phyloP scores from a whole-genome alignment of 257 asterid species.

The Solanum sejunctum region DNA sequence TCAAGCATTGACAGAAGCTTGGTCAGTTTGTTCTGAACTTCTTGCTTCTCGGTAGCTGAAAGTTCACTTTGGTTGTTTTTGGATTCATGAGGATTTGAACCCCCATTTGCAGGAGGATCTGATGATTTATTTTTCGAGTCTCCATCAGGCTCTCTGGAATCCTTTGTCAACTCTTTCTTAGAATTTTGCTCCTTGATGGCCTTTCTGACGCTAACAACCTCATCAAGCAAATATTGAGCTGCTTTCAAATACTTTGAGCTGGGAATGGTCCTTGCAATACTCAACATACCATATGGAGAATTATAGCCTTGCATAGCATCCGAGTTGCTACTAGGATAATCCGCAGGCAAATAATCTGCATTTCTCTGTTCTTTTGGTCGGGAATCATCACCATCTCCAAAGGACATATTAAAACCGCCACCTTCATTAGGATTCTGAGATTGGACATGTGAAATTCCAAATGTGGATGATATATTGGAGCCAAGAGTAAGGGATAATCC shows the following conservation, averaged over 20 bases:
- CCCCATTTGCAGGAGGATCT: conserved; percentile 23
- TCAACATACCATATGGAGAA: conserved; percentile 29
- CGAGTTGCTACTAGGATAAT: conserved; percentile 9
- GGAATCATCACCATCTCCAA: conserved; percentile 27
- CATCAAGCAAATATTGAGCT: conserved; percentile 65
- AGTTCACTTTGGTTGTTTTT: conserved; percentile 25
- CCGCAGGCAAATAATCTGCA: conserved; percentile 21
- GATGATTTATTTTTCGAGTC: conserved; percentile 27
- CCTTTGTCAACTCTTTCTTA: conserved; percentile 21
- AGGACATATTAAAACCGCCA: conserved; percentile 19
- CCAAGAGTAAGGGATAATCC: conserved; percentile 79
- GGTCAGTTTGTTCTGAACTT: conserved; percentile 46
- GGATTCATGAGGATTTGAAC: conserved; percentile 25
- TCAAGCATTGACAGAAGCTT: conserved; percentile 80
- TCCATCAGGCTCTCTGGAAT: conserved; percentile 25
- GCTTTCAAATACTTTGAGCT: conserved; percentile 67
- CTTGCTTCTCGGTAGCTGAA: conserved; percentile 67
- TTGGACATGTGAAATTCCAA: conserved; percentile 30
- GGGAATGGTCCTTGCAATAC: conserved; percentile 32
- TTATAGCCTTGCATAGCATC: conserved; percentile 19
- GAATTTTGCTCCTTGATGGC: conserved; percentile 37
- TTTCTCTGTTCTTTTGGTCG: conserved; percentile 29
- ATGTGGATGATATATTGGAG: conserved; percentile 33
- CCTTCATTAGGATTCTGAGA: conserved; percentile 27
- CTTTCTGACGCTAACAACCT: conserved; percentile 65